Percentiles rank a stretch among this genome's conserved stretches.
Evolutionary conservation across 2,329 filamentous ascomycete genomes (phyloP).

Genomic region (Calonectria fujianensis): DNA sequence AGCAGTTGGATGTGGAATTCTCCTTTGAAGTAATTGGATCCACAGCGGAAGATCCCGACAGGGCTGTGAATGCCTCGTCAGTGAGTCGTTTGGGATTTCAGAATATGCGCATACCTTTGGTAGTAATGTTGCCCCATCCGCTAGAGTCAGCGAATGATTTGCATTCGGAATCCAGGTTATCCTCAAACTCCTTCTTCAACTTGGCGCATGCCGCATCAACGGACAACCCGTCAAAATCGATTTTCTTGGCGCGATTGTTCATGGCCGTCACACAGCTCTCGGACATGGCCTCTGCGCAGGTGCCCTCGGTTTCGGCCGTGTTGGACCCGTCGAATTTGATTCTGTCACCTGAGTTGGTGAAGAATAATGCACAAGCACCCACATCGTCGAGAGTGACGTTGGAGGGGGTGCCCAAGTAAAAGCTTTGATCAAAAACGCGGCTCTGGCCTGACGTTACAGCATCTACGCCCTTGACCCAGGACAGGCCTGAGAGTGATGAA

Average conservation of each 20-base stretch:
- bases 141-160: conserved; percentile 5
- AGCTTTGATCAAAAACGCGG: conserved; percentile 29
- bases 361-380: conserved; percentile 39
- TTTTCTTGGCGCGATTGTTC: conserved; percentile 18
- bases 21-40: conserved; percentile 33
- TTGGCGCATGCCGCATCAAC: conserved; percentile 28
- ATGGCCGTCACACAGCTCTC: conserved; percentile 33
- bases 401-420: conserved; percentile 37
- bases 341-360: conserved; percentile 12
- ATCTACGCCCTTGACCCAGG: conserved; percentile 35
- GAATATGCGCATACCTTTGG: conserved; percentile 9
- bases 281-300: conserved; percentile 40
- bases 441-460: background rate
- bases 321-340: conserved; percentile 11
- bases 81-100: background rate
- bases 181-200: conserved; percentile 23
- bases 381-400: background rate
- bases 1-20: conserved; percentile 42
- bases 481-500: conserved; percentile 27
- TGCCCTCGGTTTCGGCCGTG: conserved; percentile 11
- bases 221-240: conserved; percentile 18
- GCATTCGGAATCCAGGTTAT: conserved; percentile 38
- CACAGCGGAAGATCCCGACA: conserved; percentile 21
- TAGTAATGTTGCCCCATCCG: conserved; percentile 33
- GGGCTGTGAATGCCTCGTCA: background rate